Base-by-base conservation (phyloP, 2,329 filamentous ascomycete genomes). In the Aspergillus sp. region DNA sequence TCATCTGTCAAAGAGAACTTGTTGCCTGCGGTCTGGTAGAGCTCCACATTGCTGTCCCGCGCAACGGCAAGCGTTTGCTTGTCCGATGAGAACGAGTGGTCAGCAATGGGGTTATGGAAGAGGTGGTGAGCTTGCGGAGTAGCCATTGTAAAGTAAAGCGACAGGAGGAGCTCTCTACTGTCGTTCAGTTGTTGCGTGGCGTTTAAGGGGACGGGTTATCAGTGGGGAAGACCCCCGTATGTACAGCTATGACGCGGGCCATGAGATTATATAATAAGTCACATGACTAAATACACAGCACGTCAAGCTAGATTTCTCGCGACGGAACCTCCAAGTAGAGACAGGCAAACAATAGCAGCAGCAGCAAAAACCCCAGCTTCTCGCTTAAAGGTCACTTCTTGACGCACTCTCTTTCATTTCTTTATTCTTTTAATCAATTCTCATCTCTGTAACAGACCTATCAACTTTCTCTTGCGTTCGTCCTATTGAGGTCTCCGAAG, bases 121-220 rank as follows among this genome's bases (percentile, higher is more conserved):
- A 98, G 85, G 65, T 97, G 90, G 74, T 97, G 89, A 50, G 95
- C 87, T 78, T 97, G 88, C 56, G 90, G 88, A 51, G 85, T 70
- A 47, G 88, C 78, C 91, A 97, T 97, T 51, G 46, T 78, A 68
- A 39, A 49, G 17, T 44, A 44, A 49, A 49, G 74, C 77, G 84
- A 87, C 89, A 93, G 88, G 89, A 94, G 88, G 76, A 88, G 82
- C 89, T 95, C 93, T 97, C 93, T 85, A 97, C 93, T 96, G 93
- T 80, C 87, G 81, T 54, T 19, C 25, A 49, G 44, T 32, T 39
- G 48, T 48, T 39, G 25, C 37, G 1, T 44, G 17, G 25, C 12
- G 15, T 10, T 44, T 19, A n/a, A n/a, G 17, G 20, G 17, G 7
- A 12, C 15, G 35, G 15, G 7, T 17, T 17, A 17, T 7, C 15